Conservation (phyloP, 2,329 filamentous ascomycete species). For the Chaetomium sp. region DNA sequence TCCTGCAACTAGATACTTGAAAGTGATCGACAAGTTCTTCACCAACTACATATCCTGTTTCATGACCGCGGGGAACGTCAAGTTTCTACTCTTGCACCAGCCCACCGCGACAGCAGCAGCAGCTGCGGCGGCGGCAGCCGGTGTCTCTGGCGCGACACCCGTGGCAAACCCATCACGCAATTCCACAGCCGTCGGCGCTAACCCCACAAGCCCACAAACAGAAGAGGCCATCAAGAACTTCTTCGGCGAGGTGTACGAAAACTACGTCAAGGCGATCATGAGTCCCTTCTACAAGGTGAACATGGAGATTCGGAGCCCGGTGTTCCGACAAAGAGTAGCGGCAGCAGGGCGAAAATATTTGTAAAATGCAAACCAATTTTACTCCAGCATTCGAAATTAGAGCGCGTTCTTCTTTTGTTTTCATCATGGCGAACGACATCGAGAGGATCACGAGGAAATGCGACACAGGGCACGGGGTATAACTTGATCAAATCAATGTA, state of each 20-base stretch:
- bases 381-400: no score
- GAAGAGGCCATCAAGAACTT: conserved; percentile 95
- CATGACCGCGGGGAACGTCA: conserved; percentile 84
- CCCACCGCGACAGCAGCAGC: conserved; percentile 44
- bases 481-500: conserved; percentile 12
- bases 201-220: conserved; percentile 81
- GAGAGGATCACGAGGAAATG: no score
- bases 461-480: not conserved
- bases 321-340: conserved; percentile 75
- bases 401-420: no score
- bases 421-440: no score
- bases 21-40: conserved; percentile 94
- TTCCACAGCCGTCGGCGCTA: conserved; percentile 68
- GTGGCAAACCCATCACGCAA: conserved; percentile 40
- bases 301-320: conserved; percentile 75
- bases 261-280: conserved; percentile 95
- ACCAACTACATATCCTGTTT: conserved; percentile 94
- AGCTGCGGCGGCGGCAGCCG: no score
- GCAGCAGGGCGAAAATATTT: conserved; percentile 91
- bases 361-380: conserved; percentile 34
- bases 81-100: conserved; percentile 90
- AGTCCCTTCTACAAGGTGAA: conserved; percentile 89
- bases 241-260: conserved; percentile 92
- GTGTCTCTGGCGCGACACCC: no score
- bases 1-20: conserved; percentile 66